Conservation (phyloP, 257 asterid species). For the Fraxinus quadrangulata region DNA sequence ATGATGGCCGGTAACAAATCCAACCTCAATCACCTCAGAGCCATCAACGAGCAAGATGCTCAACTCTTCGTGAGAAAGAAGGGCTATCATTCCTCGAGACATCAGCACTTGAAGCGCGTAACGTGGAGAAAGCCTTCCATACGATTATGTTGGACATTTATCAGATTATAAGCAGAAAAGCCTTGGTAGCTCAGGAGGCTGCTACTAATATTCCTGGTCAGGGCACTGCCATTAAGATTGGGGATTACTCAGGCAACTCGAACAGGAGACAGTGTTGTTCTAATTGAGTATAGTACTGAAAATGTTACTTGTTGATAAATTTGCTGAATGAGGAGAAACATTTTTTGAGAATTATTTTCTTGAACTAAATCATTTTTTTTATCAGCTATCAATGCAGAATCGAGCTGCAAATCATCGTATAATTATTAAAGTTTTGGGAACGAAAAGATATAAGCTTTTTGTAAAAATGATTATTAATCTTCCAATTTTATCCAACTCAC, state of each 20-base stretch:
- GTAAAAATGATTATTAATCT: too few species aligned
- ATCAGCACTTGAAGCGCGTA: constrained; percentile 48
- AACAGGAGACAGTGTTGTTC: constrained; percentile 42
- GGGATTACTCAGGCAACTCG: constrained; percentile 18
- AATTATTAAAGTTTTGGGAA: neutral
- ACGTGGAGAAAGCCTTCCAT: constrained; percentile 48
- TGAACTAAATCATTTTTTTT: neutral
- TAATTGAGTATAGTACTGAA: constrained; percentile 9
- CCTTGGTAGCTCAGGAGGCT: constrained; percentile 48
- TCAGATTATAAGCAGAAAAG: constrained; percentile 48
- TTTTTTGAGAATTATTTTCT: neutral
- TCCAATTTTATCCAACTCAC: too few species aligned
- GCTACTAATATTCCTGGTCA: constrained; percentile 33
- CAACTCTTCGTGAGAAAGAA: constrained; percentile 41
- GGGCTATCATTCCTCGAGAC: constrained; percentile 52
- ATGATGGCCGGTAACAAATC: constrained; percentile 51
- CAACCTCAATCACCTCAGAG: constrained; percentile 47
- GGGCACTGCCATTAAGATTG: constrained; percentile 49
- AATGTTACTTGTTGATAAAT: neutral
- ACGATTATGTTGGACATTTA: constrained; percentile 46
- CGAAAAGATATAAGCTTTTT: too few species aligned
- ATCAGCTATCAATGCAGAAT: neutral
- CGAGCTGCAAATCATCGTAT: neutral
- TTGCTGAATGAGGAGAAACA: neutral
- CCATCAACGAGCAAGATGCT: constrained; percentile 42